These are phyloP conservation scores for Spinellus fusiger DNA, from an alignment of 192 early-diverging fungal genomes.

Conservation along the genomic window DNA sequence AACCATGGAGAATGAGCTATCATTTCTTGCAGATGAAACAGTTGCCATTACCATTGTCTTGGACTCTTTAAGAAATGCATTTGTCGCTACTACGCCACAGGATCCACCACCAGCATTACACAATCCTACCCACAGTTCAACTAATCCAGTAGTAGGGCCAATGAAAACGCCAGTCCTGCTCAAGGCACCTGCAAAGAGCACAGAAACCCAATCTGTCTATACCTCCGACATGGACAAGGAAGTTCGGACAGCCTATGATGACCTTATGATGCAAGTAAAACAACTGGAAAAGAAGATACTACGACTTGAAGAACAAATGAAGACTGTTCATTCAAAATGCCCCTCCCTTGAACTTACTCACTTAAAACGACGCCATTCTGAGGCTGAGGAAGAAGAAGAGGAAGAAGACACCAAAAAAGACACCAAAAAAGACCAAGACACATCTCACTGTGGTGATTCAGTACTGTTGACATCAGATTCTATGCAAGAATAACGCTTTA, in stretches of 20 bases:
- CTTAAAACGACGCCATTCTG: neutral
- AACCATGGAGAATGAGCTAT: conserved; percentile 7
- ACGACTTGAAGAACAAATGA: conserved; percentile 9
- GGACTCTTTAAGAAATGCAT: conserved; percentile 17
- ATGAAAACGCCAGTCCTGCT: neutral
- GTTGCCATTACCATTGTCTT: conserved; percentile 16
- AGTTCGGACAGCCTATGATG: conserved; percentile 20
- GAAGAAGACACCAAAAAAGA: too few relatives aligned
- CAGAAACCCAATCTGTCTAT: conserved; percentile 5
- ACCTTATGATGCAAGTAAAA: conserved; percentile 19
- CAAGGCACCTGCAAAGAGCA: neutral
- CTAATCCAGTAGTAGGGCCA: neutral
- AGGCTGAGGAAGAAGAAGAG: neutral
- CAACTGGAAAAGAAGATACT: conserved; percentile 14
- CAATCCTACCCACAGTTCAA: neutral
- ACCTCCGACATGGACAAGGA: conserved; percentile 15
- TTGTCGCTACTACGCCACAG: conserved; percentile 1
- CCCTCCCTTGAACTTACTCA: too few relatives aligned
- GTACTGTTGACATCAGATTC: too few relatives aligned
- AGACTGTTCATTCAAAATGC: neutral
- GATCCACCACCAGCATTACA: neutral
- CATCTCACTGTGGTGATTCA: too few relatives aligned
- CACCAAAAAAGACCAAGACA: too few relatives aligned
- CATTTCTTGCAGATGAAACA: conserved; percentile 14
- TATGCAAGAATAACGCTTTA: too few relatives aligned